These are phyloP conservation scores for Colletotrichum horii DNA, from an alignment of 2,329 filamentous ascomycete genomes.

Conservation along the genomic window DNA sequence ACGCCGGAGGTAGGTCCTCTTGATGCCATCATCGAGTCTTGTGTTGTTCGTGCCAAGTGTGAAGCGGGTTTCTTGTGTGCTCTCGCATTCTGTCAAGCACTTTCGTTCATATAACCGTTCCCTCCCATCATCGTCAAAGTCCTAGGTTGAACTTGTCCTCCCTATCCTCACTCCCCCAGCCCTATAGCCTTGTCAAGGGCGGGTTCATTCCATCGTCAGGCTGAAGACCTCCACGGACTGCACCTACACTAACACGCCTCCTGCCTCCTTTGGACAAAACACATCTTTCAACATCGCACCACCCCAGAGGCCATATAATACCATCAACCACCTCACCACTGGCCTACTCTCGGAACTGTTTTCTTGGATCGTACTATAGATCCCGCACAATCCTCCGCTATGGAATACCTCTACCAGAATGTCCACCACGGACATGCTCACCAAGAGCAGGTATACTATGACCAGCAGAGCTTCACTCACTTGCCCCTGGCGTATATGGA, in stretches of 20 bases:
- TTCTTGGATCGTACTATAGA: not conserved
- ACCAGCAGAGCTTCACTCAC: not conserved
- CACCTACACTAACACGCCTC: not conserved
- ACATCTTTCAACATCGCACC: not conserved
- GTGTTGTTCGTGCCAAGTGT: not conserved
- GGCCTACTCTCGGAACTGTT: not conserved
- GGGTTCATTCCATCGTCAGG: not conserved
- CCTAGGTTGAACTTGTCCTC: not conserved
- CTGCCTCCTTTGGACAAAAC: not conserved
- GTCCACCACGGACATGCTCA: not conserved
- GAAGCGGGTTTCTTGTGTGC: not conserved
- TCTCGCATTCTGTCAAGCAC: not conserved
- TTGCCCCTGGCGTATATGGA: not conserved
- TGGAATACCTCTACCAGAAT: not conserved
- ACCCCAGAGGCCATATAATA: not conserved
- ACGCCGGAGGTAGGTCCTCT: not conserved
- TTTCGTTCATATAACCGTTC: not conserved
- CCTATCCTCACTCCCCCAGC: not conserved
- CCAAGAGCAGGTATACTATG: not conserved
- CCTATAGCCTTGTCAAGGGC: not conserved
- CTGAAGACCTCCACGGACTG: not conserved
- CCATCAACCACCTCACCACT: not conserved
- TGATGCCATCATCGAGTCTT: not conserved
- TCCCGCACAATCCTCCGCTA: not conserved
- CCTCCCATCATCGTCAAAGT: not conserved